Base-by-base conservation (phyloP, 1,284 basidiomycete species). In the Cutaneotrichosporon sp. region DNA sequence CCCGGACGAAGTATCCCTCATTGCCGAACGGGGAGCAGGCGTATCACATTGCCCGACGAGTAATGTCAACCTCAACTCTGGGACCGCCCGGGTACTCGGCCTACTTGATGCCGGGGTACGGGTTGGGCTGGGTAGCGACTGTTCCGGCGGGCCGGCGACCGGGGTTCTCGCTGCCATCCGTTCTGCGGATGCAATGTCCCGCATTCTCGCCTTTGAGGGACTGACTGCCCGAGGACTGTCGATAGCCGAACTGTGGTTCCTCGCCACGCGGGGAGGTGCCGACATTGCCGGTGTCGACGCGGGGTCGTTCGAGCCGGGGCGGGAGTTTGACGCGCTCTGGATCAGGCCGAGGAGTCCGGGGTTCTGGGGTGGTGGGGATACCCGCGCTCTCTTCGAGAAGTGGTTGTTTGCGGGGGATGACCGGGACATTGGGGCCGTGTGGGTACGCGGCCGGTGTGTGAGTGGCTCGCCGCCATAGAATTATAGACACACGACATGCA, bases 191-290 rank as follows among this genome's bases (percentile, higher is more conserved):
- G 86, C 90, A 46, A 88, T 91, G 30, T 89, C 91, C 31, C 96
- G 96, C 78, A 85, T 90, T 64, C 72, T 91, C 55, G 79, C 84
- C 68, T 76, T 74, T 46, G 64, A 31, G 58, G 58, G 64, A 62
- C 10, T 34, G 56, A 22, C 42, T 56, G 21, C 56, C 66, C 65
- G 53, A 57, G 47, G 42, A 59, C 84, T 97, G 14, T 83, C 88
- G 7, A 83, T 94, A 47, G 82, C 90, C 8, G 88, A 91, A 1
- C 83, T 97, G 55, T 84, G 97, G 68, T 90, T 92, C 81, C 87
- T 98, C 55, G 94, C 96, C 10, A 99, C 95, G 3, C 82, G 90
- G 32, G 95, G 96, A 49, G 96, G 96, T 1, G 96, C 96, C 0
- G 83, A 88, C 38, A 87, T 98, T 0, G 95, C 92, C 74, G 84